Conservation (phyloP, 306 rosid genomes). For the Gillenia trifoliata region DNA sequence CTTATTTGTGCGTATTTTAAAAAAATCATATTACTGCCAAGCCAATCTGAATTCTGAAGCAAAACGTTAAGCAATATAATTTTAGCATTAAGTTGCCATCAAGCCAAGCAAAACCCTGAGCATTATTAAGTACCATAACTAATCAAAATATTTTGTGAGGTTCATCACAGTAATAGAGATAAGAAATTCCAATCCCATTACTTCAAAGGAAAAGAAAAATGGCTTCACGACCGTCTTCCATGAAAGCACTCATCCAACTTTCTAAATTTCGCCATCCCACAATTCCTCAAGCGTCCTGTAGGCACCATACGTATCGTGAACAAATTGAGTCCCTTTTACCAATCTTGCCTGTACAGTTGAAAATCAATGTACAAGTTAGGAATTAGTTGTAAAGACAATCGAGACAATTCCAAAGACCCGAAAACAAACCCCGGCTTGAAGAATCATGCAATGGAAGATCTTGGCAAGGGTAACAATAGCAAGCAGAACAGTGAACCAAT, state of each 20-base stretch:
- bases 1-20: too few species aligned
- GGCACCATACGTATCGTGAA: conserved; percentile 47
- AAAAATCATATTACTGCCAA: too few species aligned
- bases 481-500: not conserved
- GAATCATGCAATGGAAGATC: not conserved
- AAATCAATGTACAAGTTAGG: not conserved
- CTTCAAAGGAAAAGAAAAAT: not conserved
- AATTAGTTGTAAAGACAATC: not conserved
- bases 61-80: too few species aligned
- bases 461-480: not conserved
- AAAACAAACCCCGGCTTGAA: not conserved
- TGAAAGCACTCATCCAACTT: conserved; percentile 4
- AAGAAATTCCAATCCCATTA: not conserved
- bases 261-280: conserved; percentile 79
- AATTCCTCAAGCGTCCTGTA: conserved; percentile 51
- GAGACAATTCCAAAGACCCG: not conserved
- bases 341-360: conserved; percentile 53
- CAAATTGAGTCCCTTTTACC: conserved; percentile 40
- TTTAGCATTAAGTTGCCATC: too few species aligned
- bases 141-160: too few species aligned
- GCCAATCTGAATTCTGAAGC: too few species aligned
- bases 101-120: too few species aligned
- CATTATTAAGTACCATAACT: too few species aligned
- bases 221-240: not conserved
- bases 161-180: too few species aligned